Evolutionary conservation across 140 eudicot species (phyloP).

Genomic region (Bidens hawaiensis): DNA sequence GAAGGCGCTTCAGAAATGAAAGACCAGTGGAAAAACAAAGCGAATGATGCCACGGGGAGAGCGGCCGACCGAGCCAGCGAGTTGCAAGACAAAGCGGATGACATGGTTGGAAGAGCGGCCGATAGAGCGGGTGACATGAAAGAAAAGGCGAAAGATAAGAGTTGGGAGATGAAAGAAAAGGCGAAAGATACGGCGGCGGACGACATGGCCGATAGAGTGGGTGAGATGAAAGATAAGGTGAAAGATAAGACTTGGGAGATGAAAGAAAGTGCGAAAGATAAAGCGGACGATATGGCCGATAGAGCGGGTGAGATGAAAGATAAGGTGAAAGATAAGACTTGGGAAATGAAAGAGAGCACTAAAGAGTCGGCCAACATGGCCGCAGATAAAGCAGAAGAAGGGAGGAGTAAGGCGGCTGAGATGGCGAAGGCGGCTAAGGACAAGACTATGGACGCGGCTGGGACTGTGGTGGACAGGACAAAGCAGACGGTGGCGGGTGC

Average conservation of each 20-base stretch:
- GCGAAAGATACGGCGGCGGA: too few relatives aligned
- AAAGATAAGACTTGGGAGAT: background rate
- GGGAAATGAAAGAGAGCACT: slow-evolving; percentile 21
- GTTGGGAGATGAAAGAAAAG: slow-evolving; percentile 30
- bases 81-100: slow-evolving; percentile 29
- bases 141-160: too few relatives aligned
- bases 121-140: too few relatives aligned
- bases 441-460: slow-evolving; percentile 37
- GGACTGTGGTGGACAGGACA: slow-evolving; percentile 33
- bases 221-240: slow-evolving; percentile 7
- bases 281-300: slow-evolving; percentile 25
- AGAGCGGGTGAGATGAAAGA: too few relatives aligned
- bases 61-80: too few relatives aligned
- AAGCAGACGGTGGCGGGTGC: slow-evolving; percentile 56
- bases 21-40: slow-evolving; percentile 8
- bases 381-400: slow-evolving; percentile 40
- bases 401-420: slow-evolving; percentile 22
- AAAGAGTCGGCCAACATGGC: slow-evolving; percentile 14
- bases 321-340: slow-evolving; percentile 29
- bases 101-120: slow-evolving; percentile 21
- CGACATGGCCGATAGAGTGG: slow-evolving; percentile 26
- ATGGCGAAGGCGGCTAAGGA: slow-evolving; percentile 39
- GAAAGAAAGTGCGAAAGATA: slow-evolving; percentile 32
- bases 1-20: slow-evolving; percentile 35
- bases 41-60: slow-evolving; percentile 2